Evolutionary conservation across 345 rosid species (phyloP).

Genomic region (Psidium friedrichsthalianum): DNA sequence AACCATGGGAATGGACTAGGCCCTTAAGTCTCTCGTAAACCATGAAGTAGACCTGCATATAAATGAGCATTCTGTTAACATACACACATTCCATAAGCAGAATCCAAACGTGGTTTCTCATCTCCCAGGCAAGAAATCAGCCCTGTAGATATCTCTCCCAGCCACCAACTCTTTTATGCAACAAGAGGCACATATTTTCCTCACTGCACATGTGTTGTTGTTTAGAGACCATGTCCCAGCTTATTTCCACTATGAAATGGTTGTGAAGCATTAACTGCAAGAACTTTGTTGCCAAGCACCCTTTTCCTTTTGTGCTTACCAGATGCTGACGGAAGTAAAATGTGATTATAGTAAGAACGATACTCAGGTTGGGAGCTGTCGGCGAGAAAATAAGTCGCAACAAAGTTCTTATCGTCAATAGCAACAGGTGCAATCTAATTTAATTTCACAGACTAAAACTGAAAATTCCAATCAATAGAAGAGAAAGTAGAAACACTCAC

Average conservation of each 20-base stretch:
- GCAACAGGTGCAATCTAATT: background rate
- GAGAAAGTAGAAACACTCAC: constrained; percentile 32
- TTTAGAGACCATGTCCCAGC: background rate
- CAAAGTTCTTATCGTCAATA: background rate
- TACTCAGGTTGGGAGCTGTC: background rate
- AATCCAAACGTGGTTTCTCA: background rate
- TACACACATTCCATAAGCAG: background rate
- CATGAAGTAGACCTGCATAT: constrained; percentile 68
- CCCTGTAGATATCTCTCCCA: background rate
- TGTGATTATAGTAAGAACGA: background rate
- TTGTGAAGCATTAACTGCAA: background rate
- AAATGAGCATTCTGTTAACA: constrained; percentile 8
- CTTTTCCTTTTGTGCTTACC: background rate
- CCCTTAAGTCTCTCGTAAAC: constrained; percentile 63
- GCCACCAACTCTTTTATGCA: background rate
- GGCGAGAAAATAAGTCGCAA: background rate
- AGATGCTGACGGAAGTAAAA: background rate
- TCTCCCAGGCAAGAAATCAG: background rate
- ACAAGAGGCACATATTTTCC: background rate
- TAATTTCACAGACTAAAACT: background rate
- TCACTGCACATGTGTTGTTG: background rate
- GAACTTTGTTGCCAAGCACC: background rate
- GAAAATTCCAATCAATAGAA: background rate
- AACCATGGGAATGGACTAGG: constrained; percentile 60
- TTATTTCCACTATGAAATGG: background rate